Percentiles rank a stretch among this genome's conserved stretches.
phyloP scores from a whole-genome alignment of 768 basidiomycete genomes.

The Leucosporidium yakuticum region DNA sequence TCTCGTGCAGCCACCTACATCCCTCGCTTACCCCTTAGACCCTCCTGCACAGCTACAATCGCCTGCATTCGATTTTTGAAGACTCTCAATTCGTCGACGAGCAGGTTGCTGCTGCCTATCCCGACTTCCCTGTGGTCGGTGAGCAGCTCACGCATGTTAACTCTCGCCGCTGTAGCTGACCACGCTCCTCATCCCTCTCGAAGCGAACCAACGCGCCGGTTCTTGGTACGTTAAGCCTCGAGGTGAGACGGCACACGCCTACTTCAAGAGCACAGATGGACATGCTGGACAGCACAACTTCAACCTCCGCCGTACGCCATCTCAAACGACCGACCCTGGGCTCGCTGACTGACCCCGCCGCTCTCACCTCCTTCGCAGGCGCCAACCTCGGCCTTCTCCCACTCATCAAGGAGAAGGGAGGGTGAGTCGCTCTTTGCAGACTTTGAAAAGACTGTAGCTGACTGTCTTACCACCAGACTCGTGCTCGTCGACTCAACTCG shows the following conservation, averaged over 20 bases:
- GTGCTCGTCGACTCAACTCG: slow-evolving; percentile 88
- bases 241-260: slow-evolving; percentile 44
- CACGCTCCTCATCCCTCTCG: not conserved
- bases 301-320: slow-evolving; percentile 58
- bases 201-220: slow-evolving; percentile 88
- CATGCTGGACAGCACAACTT: slow-evolving; percentile 36
- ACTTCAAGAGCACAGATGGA: slow-evolving; percentile 33
- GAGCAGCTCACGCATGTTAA: not conserved
- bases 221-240: slow-evolving; percentile 82
- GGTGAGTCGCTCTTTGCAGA: slow-evolving; percentile 49
- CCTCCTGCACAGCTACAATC: slow-evolving; percentile 57
- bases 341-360: slow-evolving; percentile 76
- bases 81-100: slow-evolving; percentile 65
- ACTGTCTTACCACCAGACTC: slow-evolving; percentile 49
- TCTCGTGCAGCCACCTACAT: no score
- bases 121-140: slow-evolving; percentile 55
- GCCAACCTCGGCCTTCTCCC: slow-evolving; percentile 75
- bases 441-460: not conserved
- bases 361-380: slow-evolving; percentile 52
- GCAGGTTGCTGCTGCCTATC: slow-evolving; percentile 51
- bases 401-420: slow-evolving; percentile 52
- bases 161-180: not conserved
- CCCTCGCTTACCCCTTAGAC: no score
- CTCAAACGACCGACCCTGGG: slow-evolving; percentile 88
- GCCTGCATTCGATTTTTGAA: slow-evolving; percentile 74